Evolutionary conservation across 257 asterid genomes (phyloP).

Genomic region (Solanum peruvianum): DNA sequence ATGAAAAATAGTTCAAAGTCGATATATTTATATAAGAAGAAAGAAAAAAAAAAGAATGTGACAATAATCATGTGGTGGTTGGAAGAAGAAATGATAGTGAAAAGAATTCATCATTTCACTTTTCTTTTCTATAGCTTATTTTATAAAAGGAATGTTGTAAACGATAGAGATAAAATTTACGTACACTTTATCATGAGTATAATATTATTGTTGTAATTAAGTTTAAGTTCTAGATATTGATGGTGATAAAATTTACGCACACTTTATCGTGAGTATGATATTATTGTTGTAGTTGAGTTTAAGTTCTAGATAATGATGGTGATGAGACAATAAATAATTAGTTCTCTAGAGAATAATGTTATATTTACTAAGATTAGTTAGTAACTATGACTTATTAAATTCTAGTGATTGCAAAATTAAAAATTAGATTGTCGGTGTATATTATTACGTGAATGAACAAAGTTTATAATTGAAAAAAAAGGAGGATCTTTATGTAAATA

Average conservation of each 20-base stretch:
- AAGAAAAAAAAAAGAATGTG: background rate
- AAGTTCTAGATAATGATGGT: accelerated
- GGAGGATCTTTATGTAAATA: background rate
- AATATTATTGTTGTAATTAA: background rate
- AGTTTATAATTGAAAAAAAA: background rate
- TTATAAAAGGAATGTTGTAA: background rate
- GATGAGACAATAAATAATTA: background rate
- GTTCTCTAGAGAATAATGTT: background rate
- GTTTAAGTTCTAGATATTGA: accelerated
- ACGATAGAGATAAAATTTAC: background rate
- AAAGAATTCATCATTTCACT: background rate
- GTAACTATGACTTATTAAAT: background rate
- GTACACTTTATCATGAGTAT: accelerated
- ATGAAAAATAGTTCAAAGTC: background rate
- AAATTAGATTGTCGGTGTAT: background rate
- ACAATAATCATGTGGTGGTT: constrained; percentile 6
- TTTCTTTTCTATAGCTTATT: background rate
- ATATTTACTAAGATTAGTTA: background rate
- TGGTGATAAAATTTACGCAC: background rate
- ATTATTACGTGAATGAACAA: background rate
- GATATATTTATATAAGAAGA: constrained; percentile 16
- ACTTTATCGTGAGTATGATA: background rate
- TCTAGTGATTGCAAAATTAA: background rate
- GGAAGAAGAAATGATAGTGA: background rate
- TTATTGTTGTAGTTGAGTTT: background rate